Conservation (phyloP, 2,329 filamentous ascomycete genomes). For the Fusarium tricinctum region DNA sequence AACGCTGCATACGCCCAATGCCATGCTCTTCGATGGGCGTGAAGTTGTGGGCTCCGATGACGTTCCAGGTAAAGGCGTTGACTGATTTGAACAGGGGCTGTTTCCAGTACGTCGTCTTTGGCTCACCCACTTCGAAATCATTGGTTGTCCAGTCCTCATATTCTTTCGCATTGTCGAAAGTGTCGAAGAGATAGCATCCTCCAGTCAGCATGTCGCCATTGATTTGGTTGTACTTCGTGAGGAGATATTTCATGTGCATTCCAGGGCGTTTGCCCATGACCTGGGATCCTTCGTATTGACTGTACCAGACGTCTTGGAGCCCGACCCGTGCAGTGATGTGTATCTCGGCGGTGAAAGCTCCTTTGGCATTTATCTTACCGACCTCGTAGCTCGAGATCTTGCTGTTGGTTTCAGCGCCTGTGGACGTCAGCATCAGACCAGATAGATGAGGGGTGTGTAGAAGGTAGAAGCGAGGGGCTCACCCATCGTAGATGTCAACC, state of each 20-base stretch:
- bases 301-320: constrained; percentile 37
- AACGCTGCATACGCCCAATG: constrained; percentile 41
- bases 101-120: constrained; percentile 42
- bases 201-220: constrained; percentile 39
- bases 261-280: constrained; percentile 36
- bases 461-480: neutral
- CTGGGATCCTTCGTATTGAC: constrained; percentile 36
- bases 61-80: constrained; percentile 30
- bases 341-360: constrained; percentile 42
- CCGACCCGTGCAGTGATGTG: constrained; percentile 20
- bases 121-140: constrained; percentile 43
- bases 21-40: constrained; percentile 18
- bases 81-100: constrained; percentile 39
- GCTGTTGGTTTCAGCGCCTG: neutral
- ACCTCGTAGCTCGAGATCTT: constrained; percentile 15
- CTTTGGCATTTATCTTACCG: constrained; percentile 25
- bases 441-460: neutral
- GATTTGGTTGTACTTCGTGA: constrained; percentile 32
- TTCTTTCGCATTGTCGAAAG: constrained; percentile 23
- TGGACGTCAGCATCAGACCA: neutral
- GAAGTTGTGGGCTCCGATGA: constrained; percentile 42
- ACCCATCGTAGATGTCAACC: constrained; percentile 10
- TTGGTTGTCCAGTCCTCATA: constrained; percentile 41
- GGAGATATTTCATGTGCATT: constrained; percentile 43
- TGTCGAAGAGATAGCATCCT: constrained; percentile 38